Conservation (phyloP, 257 asterid genomes). For the Eustoma russellianum region DNA sequence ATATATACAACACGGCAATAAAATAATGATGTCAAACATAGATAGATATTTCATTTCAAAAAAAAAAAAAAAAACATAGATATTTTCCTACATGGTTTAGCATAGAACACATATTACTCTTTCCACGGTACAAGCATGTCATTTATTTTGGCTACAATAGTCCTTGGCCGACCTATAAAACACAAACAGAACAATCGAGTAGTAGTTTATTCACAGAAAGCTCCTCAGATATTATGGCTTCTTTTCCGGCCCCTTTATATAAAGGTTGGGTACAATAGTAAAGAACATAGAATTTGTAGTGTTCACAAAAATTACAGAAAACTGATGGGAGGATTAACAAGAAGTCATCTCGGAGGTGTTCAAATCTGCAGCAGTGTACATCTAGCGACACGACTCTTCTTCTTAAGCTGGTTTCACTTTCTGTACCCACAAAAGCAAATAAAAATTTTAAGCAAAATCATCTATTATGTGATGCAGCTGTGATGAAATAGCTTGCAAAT, state of each 20-base stretch:
- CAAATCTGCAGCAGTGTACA: slow-evolving; percentile 25
- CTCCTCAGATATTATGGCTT: slow-evolving; percentile 17
- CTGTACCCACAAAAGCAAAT: slow-evolving; percentile 30
- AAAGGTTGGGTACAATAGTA: slow-evolving; percentile 10
- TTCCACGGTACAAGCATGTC: no score
- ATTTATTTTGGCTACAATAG: no score
- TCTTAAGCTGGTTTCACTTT: slow-evolving; percentile 64
- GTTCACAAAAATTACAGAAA: slow-evolving; percentile 17
- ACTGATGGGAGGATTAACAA: slow-evolving; percentile 30
- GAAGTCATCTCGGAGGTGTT: slow-evolving; percentile 15
- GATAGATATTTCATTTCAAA: no score
- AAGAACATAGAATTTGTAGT: slow-evolving; percentile 25
- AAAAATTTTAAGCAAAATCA: background rate
- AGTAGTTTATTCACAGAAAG: slow-evolving; percentile 27
- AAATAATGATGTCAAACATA: no score
- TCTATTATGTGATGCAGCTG: no score
- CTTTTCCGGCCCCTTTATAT: slow-evolving; percentile 23
- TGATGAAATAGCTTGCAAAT: no score
- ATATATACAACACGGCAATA: no score
- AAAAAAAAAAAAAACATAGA: no score
- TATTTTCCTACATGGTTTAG: no score
- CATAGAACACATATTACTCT: no score
- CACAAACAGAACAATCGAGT: background rate
- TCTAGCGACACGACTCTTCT: slow-evolving; percentile 8
- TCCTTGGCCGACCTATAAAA: no score